These are phyloP conservation scores for Kodamaea sp. DNA, from an alignment of 1,139 yeast species.

Conservation along the genomic window DNA sequence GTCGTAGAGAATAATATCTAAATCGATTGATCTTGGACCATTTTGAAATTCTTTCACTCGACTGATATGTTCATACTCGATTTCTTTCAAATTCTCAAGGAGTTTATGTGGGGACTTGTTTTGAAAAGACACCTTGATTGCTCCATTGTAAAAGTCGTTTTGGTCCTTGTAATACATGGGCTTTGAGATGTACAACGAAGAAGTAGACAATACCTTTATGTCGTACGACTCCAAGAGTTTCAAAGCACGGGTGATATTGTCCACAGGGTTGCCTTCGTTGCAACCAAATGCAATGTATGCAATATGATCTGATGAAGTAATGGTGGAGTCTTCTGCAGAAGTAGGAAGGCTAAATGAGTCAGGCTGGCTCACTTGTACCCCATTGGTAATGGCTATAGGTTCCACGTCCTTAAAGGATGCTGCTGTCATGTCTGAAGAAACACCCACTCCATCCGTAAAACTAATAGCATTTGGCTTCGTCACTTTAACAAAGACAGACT, in stretches of 20 bases:
- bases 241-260: conserved; percentile 62
- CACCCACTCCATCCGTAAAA: conserved; percentile 89
- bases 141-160: conserved; percentile 83
- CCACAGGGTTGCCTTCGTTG: conserved; percentile 71
- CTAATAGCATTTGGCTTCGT: conserved; percentile 88
- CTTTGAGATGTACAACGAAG: conserved; percentile 81
- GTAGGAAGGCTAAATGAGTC: conserved; percentile 16
- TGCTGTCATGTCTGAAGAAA: conserved; percentile 56
- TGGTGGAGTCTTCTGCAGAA: conserved; percentile 14
- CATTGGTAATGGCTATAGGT: conserved; percentile 18
- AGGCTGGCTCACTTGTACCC: not conserved
- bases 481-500: conserved; percentile 55
- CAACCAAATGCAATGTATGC: conserved; percentile 90
- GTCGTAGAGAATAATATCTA: conserved; percentile 81
- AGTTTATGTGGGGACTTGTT: conserved; percentile 62
- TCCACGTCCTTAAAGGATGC: conserved; percentile 31
- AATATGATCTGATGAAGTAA: conserved; percentile 36
- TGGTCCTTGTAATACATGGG: conserved; percentile 93
- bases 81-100: conserved; percentile 60
- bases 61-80: conserved; percentile 72
- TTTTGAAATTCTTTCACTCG: conserved; percentile 80
- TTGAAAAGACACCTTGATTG: conserved; percentile 56
- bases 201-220: conserved; percentile 57
- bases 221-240: conserved; percentile 44
- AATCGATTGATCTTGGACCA: conserved; percentile 89